Evolutionary conservation across 139 green algal species (phyloP).

Genomic region (Tetraselmis chui): DNA sequence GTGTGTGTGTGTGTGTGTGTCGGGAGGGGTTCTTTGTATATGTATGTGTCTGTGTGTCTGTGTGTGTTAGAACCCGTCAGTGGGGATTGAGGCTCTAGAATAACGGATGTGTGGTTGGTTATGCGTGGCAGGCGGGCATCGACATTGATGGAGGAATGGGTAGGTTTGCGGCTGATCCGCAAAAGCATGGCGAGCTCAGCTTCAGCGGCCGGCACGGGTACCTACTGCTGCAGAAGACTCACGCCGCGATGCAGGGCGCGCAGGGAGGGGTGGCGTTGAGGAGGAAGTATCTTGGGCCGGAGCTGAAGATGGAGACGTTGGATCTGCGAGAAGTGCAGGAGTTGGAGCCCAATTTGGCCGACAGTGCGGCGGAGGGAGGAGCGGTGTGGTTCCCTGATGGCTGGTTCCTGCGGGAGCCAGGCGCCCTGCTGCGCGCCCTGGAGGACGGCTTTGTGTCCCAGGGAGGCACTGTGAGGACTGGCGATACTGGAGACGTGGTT

Average conservation of each 20-base stretch:
- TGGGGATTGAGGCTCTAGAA: too few relatives aligned
- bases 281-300: neutral
- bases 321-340: neutral
- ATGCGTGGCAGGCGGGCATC: constrained; percentile 11
- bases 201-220: constrained; percentile 13
- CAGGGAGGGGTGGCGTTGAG: neutral
- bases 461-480: neutral
- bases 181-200: neutral
- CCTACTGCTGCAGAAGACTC: constrained; percentile 4
- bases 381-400: constrained; percentile 11
- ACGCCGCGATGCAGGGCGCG: neutral
- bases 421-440: constrained; percentile 1
- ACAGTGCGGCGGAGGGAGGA: neutral
- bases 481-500: neutral
- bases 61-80: too few relatives aligned
- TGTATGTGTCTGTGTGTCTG: too few relatives aligned
- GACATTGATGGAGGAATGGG: constrained; percentile 12
- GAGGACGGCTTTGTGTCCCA: neutral
- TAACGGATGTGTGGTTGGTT: too few relatives aligned
- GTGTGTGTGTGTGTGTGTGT: too few relatives aligned
- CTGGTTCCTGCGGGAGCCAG: constrained; percentile 15
- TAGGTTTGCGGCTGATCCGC: neutral
- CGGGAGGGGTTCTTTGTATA: too few relatives aligned
- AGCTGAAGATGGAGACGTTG: neutral
- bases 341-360: constrained; percentile 10